Evolutionary conservation across 331 rosid species (phyloP), one percentile per base, ranked within the genome.

Genomic region (Malus hybrid): DNA sequence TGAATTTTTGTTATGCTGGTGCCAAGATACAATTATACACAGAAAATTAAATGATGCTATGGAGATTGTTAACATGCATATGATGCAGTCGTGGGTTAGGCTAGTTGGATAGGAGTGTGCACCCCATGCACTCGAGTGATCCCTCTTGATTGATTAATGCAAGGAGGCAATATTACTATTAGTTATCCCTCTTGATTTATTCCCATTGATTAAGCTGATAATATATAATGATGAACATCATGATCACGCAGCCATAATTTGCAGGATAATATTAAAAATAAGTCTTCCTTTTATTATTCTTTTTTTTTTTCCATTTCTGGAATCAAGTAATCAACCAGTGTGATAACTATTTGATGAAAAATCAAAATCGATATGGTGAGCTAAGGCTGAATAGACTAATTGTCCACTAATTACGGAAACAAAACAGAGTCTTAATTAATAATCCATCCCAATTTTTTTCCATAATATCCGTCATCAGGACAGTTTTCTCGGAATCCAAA

Each of bases 371-470:
- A 62, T 6, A 7, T 28, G 34, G 14, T 62, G 67, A 62, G 11
- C 67, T 28, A 28, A 62, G 67, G n/a, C 19, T 62, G 39, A 28
- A 28, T 3, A 62, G 67, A 62, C 67, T 62, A 62, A 12, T 62
- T 62, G 10, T 71, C 67, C 76, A 57, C 76, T 22, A 72, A 59
- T 36, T 34, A 59, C 56, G 69, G 69, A 73, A 15, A 18, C 16
- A 9, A 18, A 60, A 48, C 7, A 9, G n/a, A 72, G 56, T 56
- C 66, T 18, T 27, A 12, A 62, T 62, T 10, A 12, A 62, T 2
- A 64, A 16, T 31, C 6, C 20, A 31, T 24, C 19, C 19, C 6
- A 16, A 64, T 5, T 5, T 18, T 31, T 29, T 64, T 9, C 67
- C n/a, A 10, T 14, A 27, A 62, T 62, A 27, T 3, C 19, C 27